Conservation (phyloP, 805 yeast species). For the Yamadazyma endophytica region DNA sequence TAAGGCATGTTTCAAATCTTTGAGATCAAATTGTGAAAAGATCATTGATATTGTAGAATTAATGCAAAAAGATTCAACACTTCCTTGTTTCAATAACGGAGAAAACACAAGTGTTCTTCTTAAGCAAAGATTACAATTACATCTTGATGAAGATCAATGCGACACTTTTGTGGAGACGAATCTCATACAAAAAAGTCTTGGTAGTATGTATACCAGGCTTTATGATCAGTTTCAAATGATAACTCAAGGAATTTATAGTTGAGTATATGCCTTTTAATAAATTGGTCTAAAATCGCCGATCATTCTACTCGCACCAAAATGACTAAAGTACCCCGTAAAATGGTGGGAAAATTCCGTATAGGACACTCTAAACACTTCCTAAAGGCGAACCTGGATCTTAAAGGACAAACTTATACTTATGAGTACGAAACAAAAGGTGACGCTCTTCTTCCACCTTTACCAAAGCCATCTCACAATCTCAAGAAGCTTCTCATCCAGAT, state of each 20-base stretch:
- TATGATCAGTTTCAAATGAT: constrained; percentile 93
- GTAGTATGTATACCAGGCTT: constrained; percentile 84
- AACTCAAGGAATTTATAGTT: constrained; percentile 91
- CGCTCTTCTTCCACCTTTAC: constrained; percentile 7
- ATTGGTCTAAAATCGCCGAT: too few relatives aligned
- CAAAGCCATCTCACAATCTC: constrained; percentile 4
- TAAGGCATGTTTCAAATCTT: constrained; percentile 67
- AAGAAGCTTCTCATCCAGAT: constrained; percentile 4
- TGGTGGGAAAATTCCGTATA: too few relatives aligned
- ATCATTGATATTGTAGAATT: constrained; percentile 81
- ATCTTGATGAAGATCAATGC: constrained; percentile 65
- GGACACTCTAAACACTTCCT: too few relatives aligned
- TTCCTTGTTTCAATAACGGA: constrained; percentile 92
- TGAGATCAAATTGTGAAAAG: constrained; percentile 71
- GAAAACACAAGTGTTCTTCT: constrained; percentile 75
- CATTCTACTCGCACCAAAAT: too few relatives aligned
- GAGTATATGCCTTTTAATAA: too few relatives aligned
- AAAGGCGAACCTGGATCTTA: too few relatives aligned
- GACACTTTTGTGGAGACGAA: constrained; percentile 74
- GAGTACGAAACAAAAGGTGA: too few relatives aligned
- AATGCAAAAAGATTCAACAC: constrained; percentile 85
- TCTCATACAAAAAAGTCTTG: constrained; percentile 75
- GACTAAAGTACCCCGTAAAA: too few relatives aligned
- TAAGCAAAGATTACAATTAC: constrained; percentile 77
- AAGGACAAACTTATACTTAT: too few relatives aligned